Percentiles rank a stretch among this genome's conserved stretches.
Conservation (phyloP, 2,329 filamentous ascomycete species). For the Apiospora kogelbergensis region DNA sequence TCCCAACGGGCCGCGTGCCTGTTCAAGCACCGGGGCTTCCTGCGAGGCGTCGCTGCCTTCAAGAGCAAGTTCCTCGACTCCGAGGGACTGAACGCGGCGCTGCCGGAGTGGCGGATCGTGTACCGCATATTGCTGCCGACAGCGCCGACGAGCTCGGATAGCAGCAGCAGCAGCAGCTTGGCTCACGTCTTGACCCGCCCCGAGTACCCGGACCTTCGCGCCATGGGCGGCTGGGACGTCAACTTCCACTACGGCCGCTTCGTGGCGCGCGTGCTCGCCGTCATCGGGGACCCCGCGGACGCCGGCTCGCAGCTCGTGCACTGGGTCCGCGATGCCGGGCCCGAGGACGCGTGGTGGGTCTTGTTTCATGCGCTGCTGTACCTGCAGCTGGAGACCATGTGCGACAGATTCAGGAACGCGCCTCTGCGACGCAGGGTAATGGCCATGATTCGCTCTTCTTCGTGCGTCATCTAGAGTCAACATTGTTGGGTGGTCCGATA, state of each 20-base stretch:
- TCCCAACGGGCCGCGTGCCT: background rate
- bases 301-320: background rate
- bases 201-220: background rate
- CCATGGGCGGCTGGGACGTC: background rate
- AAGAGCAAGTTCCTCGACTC: background rate
- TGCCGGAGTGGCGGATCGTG: background rate
- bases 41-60: background rate
- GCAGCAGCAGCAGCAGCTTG: background rate
- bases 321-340: background rate
- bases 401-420: background rate
- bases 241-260: slow-evolving; percentile 7
- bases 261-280: background rate
- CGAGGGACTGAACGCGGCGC: background rate
- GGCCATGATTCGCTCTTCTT: background rate
- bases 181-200: background rate
- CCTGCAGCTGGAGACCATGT: background rate
- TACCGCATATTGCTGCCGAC: background rate
- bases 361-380: slow-evolving; percentile 4
- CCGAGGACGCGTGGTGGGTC: slow-evolving; percentile 4
- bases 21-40: background rate
- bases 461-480: background rate
- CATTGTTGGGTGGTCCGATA: too few species aligned
- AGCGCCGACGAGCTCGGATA: background rate
- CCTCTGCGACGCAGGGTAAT: background rate
- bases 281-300: background rate